A percentile compares a stretch with the other conserved stretches of the same genome.
Evolutionary conservation across 352 stramenopile species (phyloP).

Genomic region (Globisporangium carolinianum): DNA sequence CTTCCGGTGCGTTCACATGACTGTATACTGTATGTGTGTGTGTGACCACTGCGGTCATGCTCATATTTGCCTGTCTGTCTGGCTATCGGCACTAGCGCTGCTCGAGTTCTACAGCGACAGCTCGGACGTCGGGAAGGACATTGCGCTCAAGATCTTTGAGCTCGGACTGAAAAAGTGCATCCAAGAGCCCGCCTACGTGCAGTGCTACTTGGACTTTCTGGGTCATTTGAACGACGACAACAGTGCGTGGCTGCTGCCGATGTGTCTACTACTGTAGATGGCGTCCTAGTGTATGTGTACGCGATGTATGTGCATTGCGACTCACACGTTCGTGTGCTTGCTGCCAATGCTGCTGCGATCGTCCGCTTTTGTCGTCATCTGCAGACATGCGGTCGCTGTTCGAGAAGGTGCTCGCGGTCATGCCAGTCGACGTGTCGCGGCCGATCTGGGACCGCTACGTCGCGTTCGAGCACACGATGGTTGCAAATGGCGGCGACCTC

Average conservation of each 20-base stretch:
- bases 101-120: slow-evolving; percentile 84
- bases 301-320: not conserved
- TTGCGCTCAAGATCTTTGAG: slow-evolving; percentile 87
- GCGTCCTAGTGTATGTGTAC: not conserved
- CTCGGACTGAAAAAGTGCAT: slow-evolving; percentile 86
- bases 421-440: slow-evolving; percentile 71
- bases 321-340: not conserved
- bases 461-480: slow-evolving; percentile 84
- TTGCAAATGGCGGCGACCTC: slow-evolving; percentile 75
- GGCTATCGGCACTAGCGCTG: slow-evolving; percentile 28
- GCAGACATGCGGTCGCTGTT: slow-evolving; percentile 86
- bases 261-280: no score
- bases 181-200: slow-evolving; percentile 74
- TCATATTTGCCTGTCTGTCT: not conserved
- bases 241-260: slow-evolving; percentile 38
- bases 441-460: slow-evolving; percentile 86
- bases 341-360: not conserved
- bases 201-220: slow-evolving; percentile 85
- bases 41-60: slow-evolving; percentile 7
- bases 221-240: slow-evolving; percentile 86
- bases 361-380: not conserved
- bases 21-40: not conserved
- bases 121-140: slow-evolving; percentile 76
- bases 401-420: slow-evolving; percentile 83
- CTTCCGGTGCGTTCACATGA: slow-evolving; percentile 41